Conservation (phyloP, 805 yeast genomes). For the Spathaspora boniae region DNA sequence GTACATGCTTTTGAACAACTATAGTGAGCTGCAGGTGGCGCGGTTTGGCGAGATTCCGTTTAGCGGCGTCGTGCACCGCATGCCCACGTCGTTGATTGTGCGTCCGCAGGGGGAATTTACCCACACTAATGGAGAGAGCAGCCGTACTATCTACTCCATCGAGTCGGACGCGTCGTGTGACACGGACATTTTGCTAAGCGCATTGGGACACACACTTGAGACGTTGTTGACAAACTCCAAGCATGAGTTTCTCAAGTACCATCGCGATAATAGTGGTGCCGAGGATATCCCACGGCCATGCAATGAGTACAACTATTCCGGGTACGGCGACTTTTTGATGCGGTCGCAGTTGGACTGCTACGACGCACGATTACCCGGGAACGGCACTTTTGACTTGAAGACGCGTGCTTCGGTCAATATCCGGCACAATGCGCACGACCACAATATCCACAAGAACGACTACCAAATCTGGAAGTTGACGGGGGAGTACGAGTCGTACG, state of each 20-base stretch:
- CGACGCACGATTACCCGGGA: slow-evolving; percentile 76
- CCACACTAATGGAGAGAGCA: slow-evolving; percentile 17
- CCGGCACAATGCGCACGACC: slow-evolving; percentile 68
- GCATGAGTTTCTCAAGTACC: slow-evolving; percentile 43
- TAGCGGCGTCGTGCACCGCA: slow-evolving; percentile 40
- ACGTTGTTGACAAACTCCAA: slow-evolving; percentile 62
- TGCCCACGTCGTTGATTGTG: slow-evolving; percentile 50
- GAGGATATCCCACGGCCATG: slow-evolving; percentile 12
- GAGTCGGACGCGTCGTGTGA: slow-evolving; percentile 69
- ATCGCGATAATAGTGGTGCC: slow-evolving; percentile 17
- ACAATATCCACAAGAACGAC: slow-evolving; percentile 52
- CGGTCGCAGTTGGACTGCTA: slow-evolving; percentile 89
- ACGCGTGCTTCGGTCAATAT: slow-evolving; percentile 89
- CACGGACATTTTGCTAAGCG: slow-evolving; percentile 62
- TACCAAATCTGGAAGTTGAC: slow-evolving; percentile 61
- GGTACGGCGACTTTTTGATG: slow-evolving; percentile 65
- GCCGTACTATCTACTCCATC: slow-evolving; percentile 49
- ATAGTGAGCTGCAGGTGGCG: slow-evolving; percentile 14
- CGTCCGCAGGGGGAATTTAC: slow-evolving; percentile 38
- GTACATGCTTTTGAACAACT: slow-evolving; percentile 61
- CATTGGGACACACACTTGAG: slow-evolving; percentile 79
- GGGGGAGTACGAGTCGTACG: slow-evolving; percentile 78
- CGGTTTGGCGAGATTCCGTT: slow-evolving; percentile 40
- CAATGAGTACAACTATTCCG: slow-evolving; percentile 66
- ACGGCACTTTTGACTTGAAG: slow-evolving; percentile 88